phyloP scores from a whole-genome alignment of 805 yeast species.

The Kazachstania kunashirensis region DNA sequence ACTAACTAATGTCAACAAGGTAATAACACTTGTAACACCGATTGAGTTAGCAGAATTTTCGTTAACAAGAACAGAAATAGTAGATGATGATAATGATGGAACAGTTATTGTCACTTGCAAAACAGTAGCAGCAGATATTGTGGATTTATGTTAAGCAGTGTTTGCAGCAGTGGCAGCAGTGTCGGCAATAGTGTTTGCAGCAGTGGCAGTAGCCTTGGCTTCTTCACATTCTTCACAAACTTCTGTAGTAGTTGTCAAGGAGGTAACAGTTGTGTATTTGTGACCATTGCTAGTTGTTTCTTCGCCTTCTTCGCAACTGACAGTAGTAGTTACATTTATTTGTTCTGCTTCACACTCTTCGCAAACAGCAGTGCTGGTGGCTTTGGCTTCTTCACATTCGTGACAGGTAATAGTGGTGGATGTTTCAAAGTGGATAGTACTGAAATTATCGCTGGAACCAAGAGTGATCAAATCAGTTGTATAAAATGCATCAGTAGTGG shows the following conservation, averaged over 20 bases:
- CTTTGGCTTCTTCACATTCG: constrained; percentile 1
- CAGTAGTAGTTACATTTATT: background rate
- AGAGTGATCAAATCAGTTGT: constrained; percentile 4
- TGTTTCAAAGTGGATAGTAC: constrained; percentile 2
- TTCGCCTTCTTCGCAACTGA: background rate
- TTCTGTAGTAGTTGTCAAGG: background rate
- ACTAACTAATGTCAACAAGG: constrained; percentile 1
- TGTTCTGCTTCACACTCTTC: background rate
- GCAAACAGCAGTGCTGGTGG: background rate
- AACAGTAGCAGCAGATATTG: constrained; percentile 2
- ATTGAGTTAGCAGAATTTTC: constrained; percentile 4
- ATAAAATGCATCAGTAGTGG: constrained; percentile 8
- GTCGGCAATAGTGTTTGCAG: constrained; percentile 6
- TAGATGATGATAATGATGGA: constrained; percentile 1
- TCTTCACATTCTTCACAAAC: constrained; percentile 2
- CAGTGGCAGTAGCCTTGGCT: constrained; percentile 7
- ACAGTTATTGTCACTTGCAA: constrained; percentile 1
- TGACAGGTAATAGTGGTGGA: constrained; percentile 4
- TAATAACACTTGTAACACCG: background rate
- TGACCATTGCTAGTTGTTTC: background rate
- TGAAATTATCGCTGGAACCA: constrained; percentile 3
- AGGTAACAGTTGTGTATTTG: constrained; percentile 2
- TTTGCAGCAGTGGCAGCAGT: background rate
- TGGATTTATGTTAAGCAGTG: background rate
- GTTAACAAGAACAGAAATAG: background rate